phyloP scores from a whole-genome alignment of 495 filamentous ascomycete genomes.

The Xanthoparmelia taractica region DNA sequence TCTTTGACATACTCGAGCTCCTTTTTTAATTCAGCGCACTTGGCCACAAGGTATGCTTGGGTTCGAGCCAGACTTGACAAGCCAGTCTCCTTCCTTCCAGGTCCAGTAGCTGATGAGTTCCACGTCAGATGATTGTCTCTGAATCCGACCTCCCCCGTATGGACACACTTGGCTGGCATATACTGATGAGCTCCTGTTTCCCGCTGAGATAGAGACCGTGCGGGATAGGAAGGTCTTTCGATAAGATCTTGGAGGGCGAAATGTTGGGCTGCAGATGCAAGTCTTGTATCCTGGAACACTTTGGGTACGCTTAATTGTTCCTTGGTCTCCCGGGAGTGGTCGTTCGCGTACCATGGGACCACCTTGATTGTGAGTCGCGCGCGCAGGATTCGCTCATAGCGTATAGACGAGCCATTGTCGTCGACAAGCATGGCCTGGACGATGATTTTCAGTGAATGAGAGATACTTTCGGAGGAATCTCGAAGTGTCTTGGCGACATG shows the following conservation, averaged over 20 bases:
- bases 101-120: neutral
- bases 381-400: conserved; percentile 18
- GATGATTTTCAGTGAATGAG: conserved; percentile 12
- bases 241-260: neutral
- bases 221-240: neutral
- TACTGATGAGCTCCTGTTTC: neutral
- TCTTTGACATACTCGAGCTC: conserved; percentile 7
- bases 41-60: conserved; percentile 11
- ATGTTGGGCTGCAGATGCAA: neutral
- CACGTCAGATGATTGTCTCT: neutral
- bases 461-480: neutral
- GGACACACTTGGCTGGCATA: neutral
- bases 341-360: conserved; percentile 11
- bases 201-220: neutral
- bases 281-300: neutral
- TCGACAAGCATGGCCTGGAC: conserved; percentile 16
- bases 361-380: conserved; percentile 16
- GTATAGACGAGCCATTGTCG: conserved; percentile 5
- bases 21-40: conserved; percentile 5
- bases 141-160: neutral
- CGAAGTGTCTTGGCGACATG: neutral
- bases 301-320: neutral
- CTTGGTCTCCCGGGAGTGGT: neutral
- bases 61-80: neutral
- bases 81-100: neutral